Conservation (phyloP, 305 asterid species). For the Withania somnifera region DNA sequence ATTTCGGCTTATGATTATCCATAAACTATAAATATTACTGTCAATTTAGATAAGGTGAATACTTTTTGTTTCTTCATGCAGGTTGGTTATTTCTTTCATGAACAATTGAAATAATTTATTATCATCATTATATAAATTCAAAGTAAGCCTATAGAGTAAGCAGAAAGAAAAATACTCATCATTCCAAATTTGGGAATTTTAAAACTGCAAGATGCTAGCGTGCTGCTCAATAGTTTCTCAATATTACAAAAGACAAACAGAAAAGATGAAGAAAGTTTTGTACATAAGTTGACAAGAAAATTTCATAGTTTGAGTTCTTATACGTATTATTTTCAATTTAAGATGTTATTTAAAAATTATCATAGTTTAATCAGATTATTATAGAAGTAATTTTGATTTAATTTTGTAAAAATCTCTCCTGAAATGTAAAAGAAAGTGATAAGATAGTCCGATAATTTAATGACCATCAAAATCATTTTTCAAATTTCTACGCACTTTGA, state of each 20-base stretch:
- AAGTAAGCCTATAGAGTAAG: neutral
- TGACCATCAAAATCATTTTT: no score
- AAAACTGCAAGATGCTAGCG: neutral
- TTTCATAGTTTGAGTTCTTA: neutral
- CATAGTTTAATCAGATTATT: no score
- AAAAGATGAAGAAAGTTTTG: neutral
- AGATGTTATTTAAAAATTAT: no score
- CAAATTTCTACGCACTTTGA: no score
- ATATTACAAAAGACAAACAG: neutral
- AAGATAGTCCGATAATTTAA: no score
- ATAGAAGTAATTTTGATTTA: no score
- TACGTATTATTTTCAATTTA: no score
- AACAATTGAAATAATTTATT: neutral
- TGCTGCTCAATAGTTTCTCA: neutral
- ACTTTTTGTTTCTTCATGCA: neutral
- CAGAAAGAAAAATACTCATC: neutral
- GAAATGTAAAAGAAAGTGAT: no score
- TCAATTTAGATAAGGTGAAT: neutral
- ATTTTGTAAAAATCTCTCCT: no score
- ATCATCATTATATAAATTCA: neutral
- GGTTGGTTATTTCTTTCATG: neutral
- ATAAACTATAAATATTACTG: neutral
- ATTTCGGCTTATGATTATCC: neutral
- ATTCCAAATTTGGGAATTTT: neutral
- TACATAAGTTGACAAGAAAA: no score